A percentile compares a stretch with the other conserved stretches of the same genome.
These are phyloP conservation scores for Globisporangium sylvaticum DNA, from an alignment of 352 stramenopile genomes.

Conservation along the genomic window DNA sequence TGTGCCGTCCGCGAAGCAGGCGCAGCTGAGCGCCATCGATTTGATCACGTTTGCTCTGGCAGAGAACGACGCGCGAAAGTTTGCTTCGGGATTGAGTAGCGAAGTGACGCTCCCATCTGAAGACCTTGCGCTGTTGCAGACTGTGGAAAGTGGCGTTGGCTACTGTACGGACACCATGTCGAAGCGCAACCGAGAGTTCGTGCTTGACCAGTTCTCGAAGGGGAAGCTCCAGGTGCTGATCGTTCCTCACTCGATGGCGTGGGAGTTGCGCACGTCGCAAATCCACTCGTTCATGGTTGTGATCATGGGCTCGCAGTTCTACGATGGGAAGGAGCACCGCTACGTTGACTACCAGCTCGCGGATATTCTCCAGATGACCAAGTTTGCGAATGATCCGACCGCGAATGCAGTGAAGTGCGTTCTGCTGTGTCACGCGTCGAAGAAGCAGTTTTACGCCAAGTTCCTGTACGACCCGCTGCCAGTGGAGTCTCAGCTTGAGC, in stretches of 20 bases:
- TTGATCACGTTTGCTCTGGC: slow-evolving; percentile 95
- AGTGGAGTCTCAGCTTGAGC: slow-evolving; percentile 98
- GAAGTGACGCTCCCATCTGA: slow-evolving; percentile 51
- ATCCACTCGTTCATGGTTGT: slow-evolving; percentile 91
- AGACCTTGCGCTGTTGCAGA: slow-evolving; percentile 93
- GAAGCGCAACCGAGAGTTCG: slow-evolving; percentile 85
- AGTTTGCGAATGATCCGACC: slow-evolving; percentile 55
- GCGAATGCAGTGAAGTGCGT: slow-evolving; percentile 90
- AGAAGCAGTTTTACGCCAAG: slow-evolving; percentile 98
- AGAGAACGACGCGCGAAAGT: slow-evolving; percentile 74
- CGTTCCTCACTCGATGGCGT: slow-evolving; percentile 93
- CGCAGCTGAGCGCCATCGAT: slow-evolving; percentile 98
- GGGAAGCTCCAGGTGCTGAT: slow-evolving; percentile 92
- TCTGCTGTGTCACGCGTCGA: slow-evolving; percentile 95
- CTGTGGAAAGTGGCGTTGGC: slow-evolving; percentile 91
- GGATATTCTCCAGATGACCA: slow-evolving; percentile 98
- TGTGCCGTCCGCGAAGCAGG: slow-evolving; percentile 97
- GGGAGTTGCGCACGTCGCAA: slow-evolving; percentile 75
- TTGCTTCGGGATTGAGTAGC: slow-evolving; percentile 35
- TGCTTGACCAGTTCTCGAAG: slow-evolving; percentile 86
- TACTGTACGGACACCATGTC: slow-evolving; percentile 95
- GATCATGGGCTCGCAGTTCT: slow-evolving; percentile 97
- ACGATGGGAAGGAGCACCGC: slow-evolving; percentile 94
- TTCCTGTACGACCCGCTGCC: slow-evolving; percentile 99
- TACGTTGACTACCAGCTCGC: slow-evolving; percentile 97